Percentiles rank a stretch among this genome's conserved stretches.
These are phyloP conservation scores for Chlamydomonas sp. DNA, from an alignment of 139 green algal species.

Conservation along the genomic window DNA sequence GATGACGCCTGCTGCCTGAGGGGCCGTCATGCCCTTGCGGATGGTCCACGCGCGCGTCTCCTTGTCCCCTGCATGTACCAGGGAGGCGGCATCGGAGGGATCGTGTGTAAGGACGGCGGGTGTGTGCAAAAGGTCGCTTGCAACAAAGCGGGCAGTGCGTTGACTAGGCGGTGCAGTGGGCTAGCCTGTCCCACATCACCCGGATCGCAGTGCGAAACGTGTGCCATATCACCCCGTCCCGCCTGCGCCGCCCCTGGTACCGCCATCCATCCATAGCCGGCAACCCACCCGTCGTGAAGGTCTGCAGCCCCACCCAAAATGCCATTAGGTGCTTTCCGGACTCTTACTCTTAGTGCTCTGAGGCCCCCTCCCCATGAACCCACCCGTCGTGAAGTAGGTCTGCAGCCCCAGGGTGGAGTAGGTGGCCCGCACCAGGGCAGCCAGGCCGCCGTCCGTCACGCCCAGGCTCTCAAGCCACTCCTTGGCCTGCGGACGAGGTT, in stretches of 20 bases:
- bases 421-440: conserved; percentile 68
- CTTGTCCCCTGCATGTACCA: conserved; percentile 81
- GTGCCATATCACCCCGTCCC: too few relatives aligned
- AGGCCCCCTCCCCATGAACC: neutral
- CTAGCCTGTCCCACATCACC: too few relatives aligned
- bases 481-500: conserved; percentile 62
- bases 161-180: too few relatives aligned
- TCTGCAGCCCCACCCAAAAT: neutral
- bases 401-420: conserved; percentile 92
- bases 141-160: too few relatives aligned
- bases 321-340: neutral
- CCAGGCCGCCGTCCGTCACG: conserved; percentile 85
- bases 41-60: conserved; percentile 96
- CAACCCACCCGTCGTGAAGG: too few relatives aligned
- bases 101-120: neutral
- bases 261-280: too few relatives aligned
- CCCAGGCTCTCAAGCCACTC: conserved; percentile 93
- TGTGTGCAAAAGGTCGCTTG: too few relatives aligned
- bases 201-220: too few relatives aligned
- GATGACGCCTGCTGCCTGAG: conserved; percentile 94
- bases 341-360: neutral
- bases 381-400: conserved; percentile 97
- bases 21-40: conserved; percentile 82
- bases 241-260: too few relatives aligned
- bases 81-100: neutral